Evolutionary conservation across 2,329 filamentous ascomycete species (phyloP).

Genomic region (Talaromyces sp.): DNA sequence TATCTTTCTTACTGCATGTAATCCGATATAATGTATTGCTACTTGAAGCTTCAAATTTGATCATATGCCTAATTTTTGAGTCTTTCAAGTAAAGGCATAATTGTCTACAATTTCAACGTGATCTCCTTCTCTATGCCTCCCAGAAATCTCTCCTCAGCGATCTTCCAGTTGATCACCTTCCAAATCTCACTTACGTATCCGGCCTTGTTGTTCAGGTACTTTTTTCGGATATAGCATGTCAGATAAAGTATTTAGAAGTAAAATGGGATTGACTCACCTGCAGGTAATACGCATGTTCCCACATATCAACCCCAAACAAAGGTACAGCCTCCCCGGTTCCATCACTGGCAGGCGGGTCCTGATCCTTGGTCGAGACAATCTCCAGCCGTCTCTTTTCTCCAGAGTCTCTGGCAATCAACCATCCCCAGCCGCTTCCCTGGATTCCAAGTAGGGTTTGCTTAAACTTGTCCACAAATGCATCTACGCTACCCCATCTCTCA

Average conservation of each 20-base stretch:
- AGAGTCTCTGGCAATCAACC: conserved; percentile 64
- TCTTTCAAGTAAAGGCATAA: not conserved
- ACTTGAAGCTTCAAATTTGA: not conserved
- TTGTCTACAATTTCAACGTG: conserved; percentile 19
- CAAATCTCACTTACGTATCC: conserved; percentile 88
- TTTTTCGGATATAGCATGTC: not conserved
- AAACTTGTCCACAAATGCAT: conserved; percentile 64
- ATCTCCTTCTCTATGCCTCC: conserved; percentile 22
- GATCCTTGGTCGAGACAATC: conserved; percentile 79
- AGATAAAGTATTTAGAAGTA: not conserved
- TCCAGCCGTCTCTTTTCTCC: conserved; percentile 51
- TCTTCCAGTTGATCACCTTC: conserved; percentile 92
- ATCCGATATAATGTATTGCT: not conserved
- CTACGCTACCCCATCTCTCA: conserved; percentile 64
- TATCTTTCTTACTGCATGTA: not conserved
- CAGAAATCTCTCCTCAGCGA: conserved; percentile 64
- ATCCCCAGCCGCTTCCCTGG: conserved; percentile 84
- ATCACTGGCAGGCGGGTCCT: conserved; percentile 54
- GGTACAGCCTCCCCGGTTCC: conserved; percentile 52
- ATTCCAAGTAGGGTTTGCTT: conserved; percentile 62
- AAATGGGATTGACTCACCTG: conserved; percentile 48
- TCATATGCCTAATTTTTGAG: not conserved
- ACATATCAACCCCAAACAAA: conserved; percentile 81
- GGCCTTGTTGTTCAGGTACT: conserved; percentile 92
- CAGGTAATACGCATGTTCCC: conserved; percentile 90